Conservation (phyloP, 2,329 filamentous ascomycete genomes). For the Rutstroemia sp. region DNA sequence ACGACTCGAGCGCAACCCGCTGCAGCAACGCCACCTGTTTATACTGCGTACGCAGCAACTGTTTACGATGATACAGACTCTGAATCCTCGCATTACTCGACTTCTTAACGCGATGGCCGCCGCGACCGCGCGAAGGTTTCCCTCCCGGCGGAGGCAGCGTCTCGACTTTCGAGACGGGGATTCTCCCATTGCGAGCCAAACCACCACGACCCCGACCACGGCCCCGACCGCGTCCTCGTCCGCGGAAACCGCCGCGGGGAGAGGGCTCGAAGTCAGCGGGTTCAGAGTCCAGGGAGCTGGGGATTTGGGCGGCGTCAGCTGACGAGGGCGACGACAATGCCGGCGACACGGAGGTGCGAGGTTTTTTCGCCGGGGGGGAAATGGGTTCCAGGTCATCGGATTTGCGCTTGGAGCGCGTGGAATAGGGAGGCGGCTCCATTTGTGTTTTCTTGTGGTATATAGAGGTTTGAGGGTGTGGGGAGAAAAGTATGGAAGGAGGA, state of each 20-base stretch:
- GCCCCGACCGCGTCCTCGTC: conserved; percentile 21
- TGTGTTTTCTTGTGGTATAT: background rate
- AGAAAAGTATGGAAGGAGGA: background rate
- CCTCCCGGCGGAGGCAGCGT: conserved; percentile 4
- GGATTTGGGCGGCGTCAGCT: conserved; percentile 6
- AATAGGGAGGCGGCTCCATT: conserved; percentile 7
- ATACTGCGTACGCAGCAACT: conserved; percentile 23
- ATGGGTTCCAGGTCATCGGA: background rate
- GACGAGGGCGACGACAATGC: conserved; percentile 6
- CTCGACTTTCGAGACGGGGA: background rate
- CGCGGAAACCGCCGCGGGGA: conserved; percentile 16
- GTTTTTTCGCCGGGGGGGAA: conserved; percentile 6
- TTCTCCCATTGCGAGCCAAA: conserved; percentile 7
- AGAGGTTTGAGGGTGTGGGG: background rate
- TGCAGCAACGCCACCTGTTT: conserved; percentile 22
- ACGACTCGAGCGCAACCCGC: conserved; percentile 18
- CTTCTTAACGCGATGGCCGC: conserved; percentile 24
- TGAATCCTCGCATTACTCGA: conserved; percentile 24
- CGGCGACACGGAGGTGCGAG: conserved; percentile 2
- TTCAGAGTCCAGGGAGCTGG: conserved; percentile 3
- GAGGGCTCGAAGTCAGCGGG: background rate
- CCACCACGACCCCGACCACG: conserved; percentile 13
- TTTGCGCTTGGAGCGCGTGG: conserved; percentile 9
- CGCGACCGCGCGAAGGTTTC: conserved; percentile 16
- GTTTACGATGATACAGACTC: conserved; percentile 23